Conservation (phyloP, 2,329 filamentous ascomycete species). For the Colletotrichum sp. region DNA sequence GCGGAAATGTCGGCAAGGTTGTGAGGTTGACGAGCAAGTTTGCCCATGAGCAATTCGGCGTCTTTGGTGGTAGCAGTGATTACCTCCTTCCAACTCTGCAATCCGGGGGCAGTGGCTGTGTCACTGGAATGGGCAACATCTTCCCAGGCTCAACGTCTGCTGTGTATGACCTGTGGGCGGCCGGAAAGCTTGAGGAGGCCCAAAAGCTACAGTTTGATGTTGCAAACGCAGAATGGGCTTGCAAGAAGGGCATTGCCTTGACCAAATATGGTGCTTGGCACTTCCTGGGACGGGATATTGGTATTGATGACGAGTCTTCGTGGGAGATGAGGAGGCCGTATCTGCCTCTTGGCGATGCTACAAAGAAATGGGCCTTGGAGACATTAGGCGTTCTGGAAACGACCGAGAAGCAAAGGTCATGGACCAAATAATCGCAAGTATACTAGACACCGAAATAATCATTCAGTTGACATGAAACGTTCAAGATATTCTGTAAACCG, state of each 20-base stretch:
- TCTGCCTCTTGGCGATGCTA: conserved; percentile 36
- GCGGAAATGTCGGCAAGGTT: conserved; percentile 66
- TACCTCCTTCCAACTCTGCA: conserved; percentile 45
- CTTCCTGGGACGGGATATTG: conserved; percentile 43
- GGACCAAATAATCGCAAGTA: background rate
- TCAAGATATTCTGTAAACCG: too few species aligned
- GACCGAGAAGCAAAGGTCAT: conserved; percentile 29
- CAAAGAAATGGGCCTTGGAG: conserved; percentile 46
- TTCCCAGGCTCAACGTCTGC: conserved; percentile 46
- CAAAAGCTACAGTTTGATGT: conserved; percentile 44
- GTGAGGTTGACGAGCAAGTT: conserved; percentile 46
- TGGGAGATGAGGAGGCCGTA: conserved; percentile 51
- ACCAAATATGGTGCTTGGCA: conserved; percentile 52
- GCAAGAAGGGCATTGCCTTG: conserved; percentile 50
- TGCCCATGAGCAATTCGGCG: conserved; percentile 41
- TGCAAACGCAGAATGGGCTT: conserved; percentile 54
- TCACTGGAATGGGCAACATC: conserved; percentile 50
- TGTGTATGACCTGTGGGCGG: conserved; percentile 45
- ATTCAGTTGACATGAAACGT: too few species aligned
- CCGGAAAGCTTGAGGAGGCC: conserved; percentile 41
- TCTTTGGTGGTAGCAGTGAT: conserved; percentile 49
- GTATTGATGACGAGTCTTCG: conserved; percentile 35
- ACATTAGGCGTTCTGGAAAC: conserved; percentile 42
- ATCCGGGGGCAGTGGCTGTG: conserved; percentile 45
- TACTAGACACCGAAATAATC: too few species aligned